Evolutionary conservation across 2,329 filamentous ascomycete genomes (phyloP).

Genomic region (Dactylonectria estremocensis): DNA sequence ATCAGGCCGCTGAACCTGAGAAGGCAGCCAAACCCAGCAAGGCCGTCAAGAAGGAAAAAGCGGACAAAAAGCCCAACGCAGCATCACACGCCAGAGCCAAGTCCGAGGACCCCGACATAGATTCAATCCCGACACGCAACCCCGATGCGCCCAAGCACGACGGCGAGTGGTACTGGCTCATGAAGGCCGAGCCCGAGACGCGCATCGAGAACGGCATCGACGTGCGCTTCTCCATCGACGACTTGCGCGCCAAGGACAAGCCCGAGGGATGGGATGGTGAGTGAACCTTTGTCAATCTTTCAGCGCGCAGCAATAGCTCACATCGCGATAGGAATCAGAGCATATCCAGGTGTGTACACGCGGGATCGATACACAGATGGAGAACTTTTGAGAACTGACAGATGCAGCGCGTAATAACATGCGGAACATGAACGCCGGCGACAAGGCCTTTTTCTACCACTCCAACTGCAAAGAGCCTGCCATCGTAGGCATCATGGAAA

Average conservation of each 20-base stretch:
- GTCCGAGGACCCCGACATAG: slow-evolving; percentile 51
- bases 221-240: slow-evolving; percentile 95
- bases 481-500: slow-evolving; percentile 90
- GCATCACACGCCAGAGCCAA: not conserved
- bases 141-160: slow-evolving; percentile 58
- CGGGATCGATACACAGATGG: rapidly evolving
- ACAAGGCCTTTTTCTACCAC: slow-evolving; percentile 97
- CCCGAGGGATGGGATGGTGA: slow-evolving; percentile 94
- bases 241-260: slow-evolving; percentile 78
- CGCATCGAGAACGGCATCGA: slow-evolving; percentile 89
- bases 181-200: slow-evolving; percentile 91
- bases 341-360: slow-evolving; percentile 60
- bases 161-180: slow-evolving; percentile 77
- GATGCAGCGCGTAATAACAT: slow-evolving; percentile 85
- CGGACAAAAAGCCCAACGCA: slow-evolving; percentile 4
- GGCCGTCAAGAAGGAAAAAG: not conserved
- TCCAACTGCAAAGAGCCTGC: slow-evolving; percentile 93
- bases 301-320: slow-evolving; percentile 25
- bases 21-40: not conserved
- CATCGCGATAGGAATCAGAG: slow-evolving; percentile 59
- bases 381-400: slow-evolving; percentile 12
- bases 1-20: not conserved
- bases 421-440: slow-evolving; percentile 90
- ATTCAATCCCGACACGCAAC: slow-evolving; percentile 56
- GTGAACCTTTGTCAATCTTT: slow-evolving; percentile 38